Percentiles rank a stretch among this genome's conserved stretches.
Evolutionary conservation across 495 filamentous ascomycete species (phyloP).

Genomic region (Aspergillus bridgeri): DNA sequence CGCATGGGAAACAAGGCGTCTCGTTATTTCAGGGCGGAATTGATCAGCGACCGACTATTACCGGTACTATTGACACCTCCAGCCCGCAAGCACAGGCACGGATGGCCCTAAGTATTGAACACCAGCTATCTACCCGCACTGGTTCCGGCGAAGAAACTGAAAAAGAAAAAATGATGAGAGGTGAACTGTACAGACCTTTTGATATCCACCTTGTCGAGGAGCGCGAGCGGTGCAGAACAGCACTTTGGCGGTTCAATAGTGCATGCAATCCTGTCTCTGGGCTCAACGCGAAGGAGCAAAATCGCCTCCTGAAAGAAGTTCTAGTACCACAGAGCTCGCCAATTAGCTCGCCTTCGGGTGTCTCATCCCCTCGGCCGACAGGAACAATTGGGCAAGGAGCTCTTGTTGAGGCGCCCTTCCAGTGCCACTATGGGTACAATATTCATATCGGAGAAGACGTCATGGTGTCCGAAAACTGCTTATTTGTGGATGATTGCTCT

Average conservation of each 20-base stretch:
- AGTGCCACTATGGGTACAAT: constrained; percentile 95
- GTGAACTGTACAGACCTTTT: constrained; percentile 76
- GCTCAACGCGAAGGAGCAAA: constrained; percentile 73
- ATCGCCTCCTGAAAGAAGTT: constrained; percentile 75
- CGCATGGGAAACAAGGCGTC: constrained; percentile 35
- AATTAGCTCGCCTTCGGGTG: constrained; percentile 43
- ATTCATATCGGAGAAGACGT: constrained; percentile 85
- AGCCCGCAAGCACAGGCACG: constrained; percentile 46
- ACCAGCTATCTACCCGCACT: constrained; percentile 36
- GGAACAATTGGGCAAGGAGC: constrained; percentile 75
- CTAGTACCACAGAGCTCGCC: constrained; percentile 45
- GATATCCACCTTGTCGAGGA: constrained; percentile 78
- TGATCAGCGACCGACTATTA: constrained; percentile 36
- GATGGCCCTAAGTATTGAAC: constrained; percentile 46
- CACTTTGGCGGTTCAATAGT: constrained; percentile 87
- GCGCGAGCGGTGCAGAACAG: constrained; percentile 79
- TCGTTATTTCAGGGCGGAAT: constrained; percentile 34
- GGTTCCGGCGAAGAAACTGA: constrained; percentile 56
- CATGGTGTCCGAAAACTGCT: constrained; percentile 80
- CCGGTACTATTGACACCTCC: constrained; percentile 33
- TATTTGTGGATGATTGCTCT: constrained; percentile 74
- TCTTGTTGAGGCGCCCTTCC: constrained; percentile 84
- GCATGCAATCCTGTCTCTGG: constrained; percentile 74
- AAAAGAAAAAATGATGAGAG: constrained; percentile 91
- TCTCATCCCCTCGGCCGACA: constrained; percentile 27